phyloP scores from a whole-genome alignment of 2,329 filamentous ascomycete species.

The Magnaporthales sp. region DNA sequence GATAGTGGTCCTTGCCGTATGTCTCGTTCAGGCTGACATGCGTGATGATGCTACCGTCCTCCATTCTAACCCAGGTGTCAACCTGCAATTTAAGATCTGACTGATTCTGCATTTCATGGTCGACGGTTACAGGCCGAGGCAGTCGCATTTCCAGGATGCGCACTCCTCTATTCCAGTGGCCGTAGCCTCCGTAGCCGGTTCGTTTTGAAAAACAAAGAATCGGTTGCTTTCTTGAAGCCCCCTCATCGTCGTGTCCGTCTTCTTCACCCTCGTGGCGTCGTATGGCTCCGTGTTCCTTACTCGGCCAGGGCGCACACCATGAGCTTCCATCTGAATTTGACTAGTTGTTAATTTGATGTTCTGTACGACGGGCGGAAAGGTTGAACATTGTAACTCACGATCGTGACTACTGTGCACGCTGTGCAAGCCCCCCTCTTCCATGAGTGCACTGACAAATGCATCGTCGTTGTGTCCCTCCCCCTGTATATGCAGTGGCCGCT shows the following conservation, averaged over 20 bases:
- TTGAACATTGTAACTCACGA: constrained; percentile 14
- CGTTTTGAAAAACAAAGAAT: constrained; percentile 34
- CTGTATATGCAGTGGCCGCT: constrained; percentile 18
- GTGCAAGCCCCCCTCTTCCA: constrained; percentile 34
- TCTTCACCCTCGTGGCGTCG: constrained; percentile 21
- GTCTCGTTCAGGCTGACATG: constrained; percentile 10
- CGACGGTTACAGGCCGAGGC: neutral
- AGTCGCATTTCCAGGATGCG: constrained; percentile 11
- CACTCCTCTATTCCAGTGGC: constrained; percentile 9
- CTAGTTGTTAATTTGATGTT: neutral
- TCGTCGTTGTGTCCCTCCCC: constrained; percentile 30
- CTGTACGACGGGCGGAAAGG: neutral
- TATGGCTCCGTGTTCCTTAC: constrained; percentile 21
- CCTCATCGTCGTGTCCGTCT: constrained; percentile 21
- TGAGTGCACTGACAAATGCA: constrained; percentile 42
- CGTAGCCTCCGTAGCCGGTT: constrained; percentile 12
- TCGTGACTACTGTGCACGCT: constrained; percentile 48
- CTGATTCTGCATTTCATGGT: neutral
- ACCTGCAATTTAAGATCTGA: constrained; percentile 5
- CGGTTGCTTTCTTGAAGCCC: neutral
- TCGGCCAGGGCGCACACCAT: constrained; percentile 29
- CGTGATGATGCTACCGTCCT: constrained; percentile 7
- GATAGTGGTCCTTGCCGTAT: constrained; percentile 10
- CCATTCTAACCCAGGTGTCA: constrained; percentile 12
- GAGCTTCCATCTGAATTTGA: constrained; percentile 27